These are phyloP conservation scores for Rhizopus arrhizus DNA, from an alignment of 371 early-diverging fungal genomes.

Conservation along the genomic window DNA sequence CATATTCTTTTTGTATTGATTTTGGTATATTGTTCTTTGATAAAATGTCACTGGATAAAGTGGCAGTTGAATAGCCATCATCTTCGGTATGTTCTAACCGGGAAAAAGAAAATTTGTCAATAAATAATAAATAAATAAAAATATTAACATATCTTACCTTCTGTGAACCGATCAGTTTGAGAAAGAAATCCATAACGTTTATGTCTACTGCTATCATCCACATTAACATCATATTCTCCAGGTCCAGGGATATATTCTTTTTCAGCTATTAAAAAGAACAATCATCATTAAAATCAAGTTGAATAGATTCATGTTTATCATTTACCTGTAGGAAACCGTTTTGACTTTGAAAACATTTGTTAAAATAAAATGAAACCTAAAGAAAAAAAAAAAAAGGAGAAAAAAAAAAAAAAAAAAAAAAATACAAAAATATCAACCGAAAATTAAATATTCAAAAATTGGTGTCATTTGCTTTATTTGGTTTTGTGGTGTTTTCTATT, in stretches of 20 bases:
- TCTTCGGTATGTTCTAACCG: conserved; percentile 2
- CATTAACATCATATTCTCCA: conserved; percentile 42
- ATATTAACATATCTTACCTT: not conserved
- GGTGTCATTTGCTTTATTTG: not conserved
- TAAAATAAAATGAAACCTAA: not conserved
- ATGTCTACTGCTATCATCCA: conserved; percentile 27
- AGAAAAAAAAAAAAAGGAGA: conserved; percentile 10
- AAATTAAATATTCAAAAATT: conserved; percentile 1
- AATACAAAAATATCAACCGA: conserved; percentile 1
- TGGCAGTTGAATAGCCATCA: not conserved
- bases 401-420: conserved; percentile 9
- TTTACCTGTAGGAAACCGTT: conserved; percentile 47
- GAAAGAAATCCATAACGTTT: conserved; percentile 39
- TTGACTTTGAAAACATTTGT: conserved; percentile 46
- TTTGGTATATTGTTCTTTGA: not conserved
- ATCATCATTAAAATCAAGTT: conserved; percentile 1
- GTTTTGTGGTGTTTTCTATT: conserved; percentile 11
- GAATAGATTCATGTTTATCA: not conserved
- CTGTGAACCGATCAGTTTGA: conserved; percentile 34
- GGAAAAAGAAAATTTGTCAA: not conserved
- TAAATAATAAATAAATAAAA: not conserved
- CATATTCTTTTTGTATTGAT: conserved; percentile 44
- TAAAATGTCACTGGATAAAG: not conserved
- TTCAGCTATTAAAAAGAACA: conserved; percentile 15
- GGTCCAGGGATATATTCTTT: conserved; percentile 50